Conservation (phyloP, 768 basidiomycete species). For the Hydnum rufescens region DNA sequence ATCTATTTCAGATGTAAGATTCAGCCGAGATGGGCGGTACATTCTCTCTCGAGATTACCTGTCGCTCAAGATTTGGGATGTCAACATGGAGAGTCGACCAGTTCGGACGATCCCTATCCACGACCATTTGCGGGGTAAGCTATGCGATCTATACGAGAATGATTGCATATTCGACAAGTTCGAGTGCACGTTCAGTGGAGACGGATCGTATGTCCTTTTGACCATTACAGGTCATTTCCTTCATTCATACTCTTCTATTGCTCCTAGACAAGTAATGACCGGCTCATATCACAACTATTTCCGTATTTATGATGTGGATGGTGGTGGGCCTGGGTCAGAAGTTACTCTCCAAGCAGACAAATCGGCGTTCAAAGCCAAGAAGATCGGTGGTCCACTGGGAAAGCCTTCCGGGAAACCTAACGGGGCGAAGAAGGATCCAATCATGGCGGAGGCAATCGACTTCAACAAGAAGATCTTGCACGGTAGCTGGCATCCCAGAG, state of each 20-base stretch:
- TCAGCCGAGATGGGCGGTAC: constrained; percentile 92
- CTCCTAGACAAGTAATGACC: constrained; percentile 75
- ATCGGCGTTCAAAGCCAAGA: constrained; percentile 98
- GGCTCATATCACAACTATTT: constrained; percentile 99
- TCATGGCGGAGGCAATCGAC: constrained; percentile 72
- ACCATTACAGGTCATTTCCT: constrained; percentile 7
- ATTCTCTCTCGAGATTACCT: constrained; percentile 94
- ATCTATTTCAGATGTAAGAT: constrained; percentile 98
- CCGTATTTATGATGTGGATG: constrained; percentile 94
- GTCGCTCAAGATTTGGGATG: constrained; percentile 97
- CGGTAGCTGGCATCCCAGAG: constrained; percentile 92
- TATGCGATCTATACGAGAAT: constrained; percentile 98
- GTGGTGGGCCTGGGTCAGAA: constrained; percentile 36
- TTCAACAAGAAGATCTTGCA: constrained; percentile 97
- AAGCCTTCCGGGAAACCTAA: constrained; percentile 53
- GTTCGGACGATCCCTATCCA: constrained; percentile 97
- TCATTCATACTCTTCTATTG: neutral
- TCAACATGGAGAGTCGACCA: constrained; percentile 95
- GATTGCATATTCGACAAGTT: constrained; percentile 99
- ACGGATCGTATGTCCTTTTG: constrained; percentile 44
- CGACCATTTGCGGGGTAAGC: constrained; percentile 89
- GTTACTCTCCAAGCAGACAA: constrained; percentile 96
- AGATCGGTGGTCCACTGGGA: constrained; percentile 77
- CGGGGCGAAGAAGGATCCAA: constrained; percentile 52
- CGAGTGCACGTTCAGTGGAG: constrained; percentile 94